A percentile compares a stretch with the other conserved stretches of the same genome.
These are phyloP conservation scores for Zymoseptoria crescenta DNA, from an alignment of 2,329 filamentous ascomycete genomes.

Conservation along the genomic window DNA sequence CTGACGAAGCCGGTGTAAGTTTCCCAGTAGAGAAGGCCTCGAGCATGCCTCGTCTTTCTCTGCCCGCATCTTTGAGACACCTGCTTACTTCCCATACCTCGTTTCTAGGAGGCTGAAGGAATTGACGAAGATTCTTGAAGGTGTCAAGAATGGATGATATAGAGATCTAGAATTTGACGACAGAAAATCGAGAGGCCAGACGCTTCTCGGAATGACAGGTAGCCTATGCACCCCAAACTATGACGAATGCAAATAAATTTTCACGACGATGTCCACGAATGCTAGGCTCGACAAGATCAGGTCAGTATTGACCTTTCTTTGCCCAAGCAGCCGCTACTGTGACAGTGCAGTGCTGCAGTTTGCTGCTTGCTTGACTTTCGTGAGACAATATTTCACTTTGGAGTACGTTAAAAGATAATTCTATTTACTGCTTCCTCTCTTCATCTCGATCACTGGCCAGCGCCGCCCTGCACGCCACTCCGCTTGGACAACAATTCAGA, in stretches of 20 bases:
- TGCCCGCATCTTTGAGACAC: too few relatives aligned
- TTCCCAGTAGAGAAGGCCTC: too few relatives aligned
- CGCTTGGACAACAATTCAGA: too few relatives aligned
- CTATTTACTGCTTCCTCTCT: not conserved
- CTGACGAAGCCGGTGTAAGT: slow-evolving; percentile 22
- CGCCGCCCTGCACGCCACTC: not conserved
- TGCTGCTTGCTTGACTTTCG: not conserved
- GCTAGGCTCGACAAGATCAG: not conserved
- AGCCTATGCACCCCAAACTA: too few relatives aligned
- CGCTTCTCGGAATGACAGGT: too few relatives aligned
- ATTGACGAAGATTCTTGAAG: slow-evolving; percentile 15
- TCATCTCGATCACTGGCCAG: not conserved
- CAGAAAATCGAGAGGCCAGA: not conserved
- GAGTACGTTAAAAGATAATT: not conserved
- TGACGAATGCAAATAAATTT: not conserved
- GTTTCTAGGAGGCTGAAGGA: not conserved
- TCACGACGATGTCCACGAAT: not conserved
- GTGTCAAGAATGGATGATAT: slow-evolving; percentile 5
- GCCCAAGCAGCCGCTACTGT: not conserved
- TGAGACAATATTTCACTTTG: not conserved
- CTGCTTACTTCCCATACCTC: too few relatives aligned
- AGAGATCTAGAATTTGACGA: not conserved
- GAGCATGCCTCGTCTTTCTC: too few relatives aligned
- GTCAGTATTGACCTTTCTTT: not conserved
- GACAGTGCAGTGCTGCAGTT: not conserved